Percentiles rank a stretch among this genome's conserved stretches.
phyloP scores from a whole-genome alignment of 192 early-diverging fungal genomes.

The Phlyctochytrium bullatum region DNA sequence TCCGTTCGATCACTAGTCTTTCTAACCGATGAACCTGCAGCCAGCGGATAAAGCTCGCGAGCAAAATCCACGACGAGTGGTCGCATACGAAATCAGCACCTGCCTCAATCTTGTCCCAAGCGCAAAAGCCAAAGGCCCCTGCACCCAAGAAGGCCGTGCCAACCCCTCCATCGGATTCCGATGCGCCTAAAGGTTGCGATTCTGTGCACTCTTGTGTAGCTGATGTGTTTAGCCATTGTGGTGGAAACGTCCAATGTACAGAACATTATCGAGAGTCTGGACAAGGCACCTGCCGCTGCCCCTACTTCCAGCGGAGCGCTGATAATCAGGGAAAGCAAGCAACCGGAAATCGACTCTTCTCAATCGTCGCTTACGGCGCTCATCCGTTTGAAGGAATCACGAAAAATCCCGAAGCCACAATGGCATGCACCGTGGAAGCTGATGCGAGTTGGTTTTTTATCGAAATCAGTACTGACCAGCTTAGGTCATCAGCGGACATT shows the following conservation, averaged over 20 bases:
- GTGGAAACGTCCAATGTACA: conserved; percentile 19
- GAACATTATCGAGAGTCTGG: no score
- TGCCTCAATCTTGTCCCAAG: conserved; percentile 48
- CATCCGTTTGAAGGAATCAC: conserved; percentile 49
- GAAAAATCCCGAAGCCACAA: conserved; percentile 67
- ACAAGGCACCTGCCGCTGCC: no score
- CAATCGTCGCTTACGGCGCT: conserved; percentile 34
- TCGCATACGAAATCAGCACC: conserved; percentile 61
- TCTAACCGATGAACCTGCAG: conserved; percentile 14
- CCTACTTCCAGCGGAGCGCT: conserved; percentile 22
- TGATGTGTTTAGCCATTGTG: conserved; percentile 26
- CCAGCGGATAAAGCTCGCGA: conserved; percentile 65
- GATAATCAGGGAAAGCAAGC: conserved; percentile 24
- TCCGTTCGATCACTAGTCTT: conserved; percentile 1
- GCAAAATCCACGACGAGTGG: conserved; percentile 78
- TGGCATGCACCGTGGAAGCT: conserved; percentile 99
- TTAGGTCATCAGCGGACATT: conserved; percentile 92
- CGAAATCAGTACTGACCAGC: neutral
- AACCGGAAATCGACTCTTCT: neutral
- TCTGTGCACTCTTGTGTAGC: conserved; percentile 13
- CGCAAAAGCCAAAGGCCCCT: conserved; percentile 30
- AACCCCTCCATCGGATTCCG: conserved; percentile 10
- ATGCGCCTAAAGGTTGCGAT: conserved; percentile 12
- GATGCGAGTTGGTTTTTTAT: conserved; percentile 57
- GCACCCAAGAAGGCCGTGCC: conserved; percentile 17